Base-by-base conservation (phyloP, 2,329 filamentous ascomycete genomes). In the Claviceps quebecensis region DNA sequence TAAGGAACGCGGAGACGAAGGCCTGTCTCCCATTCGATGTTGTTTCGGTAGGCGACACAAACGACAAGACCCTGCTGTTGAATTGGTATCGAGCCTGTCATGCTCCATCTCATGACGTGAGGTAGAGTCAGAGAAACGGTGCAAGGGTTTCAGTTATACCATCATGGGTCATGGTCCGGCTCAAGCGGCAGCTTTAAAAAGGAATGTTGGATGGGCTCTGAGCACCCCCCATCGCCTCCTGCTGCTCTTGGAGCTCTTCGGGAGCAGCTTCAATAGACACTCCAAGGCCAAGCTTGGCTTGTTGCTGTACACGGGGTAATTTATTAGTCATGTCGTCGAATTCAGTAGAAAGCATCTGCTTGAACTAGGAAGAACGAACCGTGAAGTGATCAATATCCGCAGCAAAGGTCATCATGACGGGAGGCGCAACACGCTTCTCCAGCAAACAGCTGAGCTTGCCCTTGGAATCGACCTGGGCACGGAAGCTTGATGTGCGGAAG, bases 301-400 rank as follows among this genome's bases (percentile, higher is more conserved):
- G 80, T 83, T 93, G 88, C 93, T 98, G 61, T 49, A 51, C 23
- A 45, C 14, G 9, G 2, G 7, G 2, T 17, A 14, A 4, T 23
- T 29, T 17, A 34, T 45, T 7, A 38, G 41, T 37, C 19, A 45
- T 26, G 5, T 13, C 19, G 29, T 59, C 29, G 29, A 34, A 34
- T 11, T 70, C 67, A 55, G 45, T 46, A 38, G 11, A 29, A 22
- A 22, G n/a, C 9, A 29, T 14, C 41, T 40, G 36, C 13, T 2
- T 11, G 38, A 4, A 14, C 39, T 45, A 47, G 23, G 23, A 45
- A 22, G 4, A 34, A 76, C 87, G 68, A 79, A 96, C 93, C 75
- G 90, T 90, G 62, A 83, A 81, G 72, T 98, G 91, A 71, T 98
- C 93, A 64, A 98, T 87, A 67, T 97, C 93, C 59, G 90, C 91